Evolutionary conservation across 108 stramenopile genomes (phyloP), one percentile per base, ranked within the genome.

Genomic region (Mayamaea pseudoterrestris): DNA sequence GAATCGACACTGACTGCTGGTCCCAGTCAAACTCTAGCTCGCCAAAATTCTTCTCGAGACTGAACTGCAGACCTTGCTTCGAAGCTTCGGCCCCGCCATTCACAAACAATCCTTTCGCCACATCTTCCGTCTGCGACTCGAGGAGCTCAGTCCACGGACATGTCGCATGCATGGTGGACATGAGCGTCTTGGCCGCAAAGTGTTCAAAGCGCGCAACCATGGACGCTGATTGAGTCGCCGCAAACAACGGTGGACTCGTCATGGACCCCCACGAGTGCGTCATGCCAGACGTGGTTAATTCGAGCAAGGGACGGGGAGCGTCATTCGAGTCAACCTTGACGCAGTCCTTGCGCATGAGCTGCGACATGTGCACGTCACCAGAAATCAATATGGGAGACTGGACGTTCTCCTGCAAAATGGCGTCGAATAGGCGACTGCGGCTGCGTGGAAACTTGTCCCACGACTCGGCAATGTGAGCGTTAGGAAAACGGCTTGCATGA

Each of bases 321-420:
- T 28, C 35, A 29, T 23, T n/a, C 22, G 34, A 37, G 26, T 47
- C 36, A 11, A 17, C 44, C 41, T 5, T 16, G 16, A 16, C 20
- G 36, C 80, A 80, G 41, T 80, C 78, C 35, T 80, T 82, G 14
- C 78, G 47, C 44, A 74, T 35, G 27, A 90, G 51, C 59, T 90
- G 79, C 36, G 67, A 42, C 73, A 90, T 75, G 57, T 90, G 87
- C 6, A 90, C 80, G 54, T 90, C 87, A 8, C 87, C 87, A 40
- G 58, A 65, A 0, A 90, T 48, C 17, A 84, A 30, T 14, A 90
- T 59, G 7, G 77, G 77, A 27, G 76, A 60, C 8, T 28, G 31
- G 1, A 54, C 76, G 3, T 48, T 48, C 46, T 71, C 69, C 17
- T 68, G 61, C 41, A 75, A 43, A 16, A 82, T 48, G 16, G 54